Conservation (phyloP, 352 stramenopile species). For the Thraustochytrium striatum region DNA sequence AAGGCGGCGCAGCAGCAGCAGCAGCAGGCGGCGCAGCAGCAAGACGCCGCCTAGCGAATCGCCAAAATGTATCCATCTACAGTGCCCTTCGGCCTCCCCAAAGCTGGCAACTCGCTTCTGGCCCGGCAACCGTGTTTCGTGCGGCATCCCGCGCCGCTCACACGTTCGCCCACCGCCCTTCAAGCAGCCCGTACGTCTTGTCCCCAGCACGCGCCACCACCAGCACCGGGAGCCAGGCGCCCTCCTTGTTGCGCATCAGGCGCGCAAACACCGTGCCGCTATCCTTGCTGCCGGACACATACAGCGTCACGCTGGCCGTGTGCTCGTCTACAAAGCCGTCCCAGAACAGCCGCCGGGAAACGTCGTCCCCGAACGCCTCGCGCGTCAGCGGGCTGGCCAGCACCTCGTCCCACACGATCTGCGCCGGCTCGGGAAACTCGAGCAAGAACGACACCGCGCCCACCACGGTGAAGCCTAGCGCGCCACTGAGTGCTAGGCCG, state of each 20-base stretch:
- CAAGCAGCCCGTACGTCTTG: no score
- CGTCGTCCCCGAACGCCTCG: not conserved
- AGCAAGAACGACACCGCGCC: constrained; percentile 11
- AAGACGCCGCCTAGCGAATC: no score
- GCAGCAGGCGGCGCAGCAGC: no score
- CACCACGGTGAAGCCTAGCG: not conserved
- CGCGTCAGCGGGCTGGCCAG: not conserved
- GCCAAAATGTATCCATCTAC: no score
- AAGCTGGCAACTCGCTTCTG: no score
- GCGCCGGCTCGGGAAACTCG: constrained; percentile 21
- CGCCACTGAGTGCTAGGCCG: not conserved
- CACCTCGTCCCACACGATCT: not conserved
- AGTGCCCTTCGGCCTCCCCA: no score
- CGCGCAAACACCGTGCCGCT: constrained; percentile 13
- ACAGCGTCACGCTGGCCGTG: constrained; percentile 30
- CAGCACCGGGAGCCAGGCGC: constrained; percentile 18
- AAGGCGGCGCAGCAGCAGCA: no score
- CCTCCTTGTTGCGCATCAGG: not conserved
- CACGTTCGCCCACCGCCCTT: no score
- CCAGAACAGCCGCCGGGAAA: constrained; percentile 10
- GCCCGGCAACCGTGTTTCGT: not conserved
- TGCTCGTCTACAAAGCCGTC: constrained; percentile 11
- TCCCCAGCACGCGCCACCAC: not conserved
- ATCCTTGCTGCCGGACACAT: not conserved
- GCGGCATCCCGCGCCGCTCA: no score